Conservation (phyloP, 2,329 filamentous ascomycete species). For the Ceratocystis colombiana region DNA sequence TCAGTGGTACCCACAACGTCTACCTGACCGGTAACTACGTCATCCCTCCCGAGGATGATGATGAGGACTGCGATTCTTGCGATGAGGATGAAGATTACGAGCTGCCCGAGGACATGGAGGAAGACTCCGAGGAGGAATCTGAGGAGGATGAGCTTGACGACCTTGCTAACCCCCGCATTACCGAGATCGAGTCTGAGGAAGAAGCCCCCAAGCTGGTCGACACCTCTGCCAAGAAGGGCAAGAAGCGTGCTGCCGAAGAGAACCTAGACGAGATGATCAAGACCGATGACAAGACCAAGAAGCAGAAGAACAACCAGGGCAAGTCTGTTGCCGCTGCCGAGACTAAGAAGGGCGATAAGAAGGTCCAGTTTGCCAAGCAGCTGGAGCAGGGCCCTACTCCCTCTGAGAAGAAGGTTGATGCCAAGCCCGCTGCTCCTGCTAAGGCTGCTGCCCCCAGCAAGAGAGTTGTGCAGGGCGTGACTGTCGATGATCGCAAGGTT, state of each 20-base stretch:
- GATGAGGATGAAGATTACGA: slow-evolving; percentile 69
- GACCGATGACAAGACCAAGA: slow-evolving; percentile 75
- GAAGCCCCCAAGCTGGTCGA: slow-evolving; percentile 53
- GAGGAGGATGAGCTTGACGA: slow-evolving; percentile 70
- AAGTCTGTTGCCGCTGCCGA: slow-evolving; percentile 59
- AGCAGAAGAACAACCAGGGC: slow-evolving; percentile 96
- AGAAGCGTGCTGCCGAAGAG: slow-evolving; percentile 82
- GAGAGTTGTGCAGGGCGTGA: slow-evolving; percentile 79
- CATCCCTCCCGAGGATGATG: slow-evolving; percentile 53
- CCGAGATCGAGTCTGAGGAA: slow-evolving; percentile 72
- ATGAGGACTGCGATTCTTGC: slow-evolving; percentile 38
- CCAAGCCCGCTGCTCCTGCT: slow-evolving; percentile 27
- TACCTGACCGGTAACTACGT: slow-evolving; percentile 96
- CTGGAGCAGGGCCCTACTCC: slow-evolving; percentile 91
- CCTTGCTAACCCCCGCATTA: slow-evolving; percentile 68
- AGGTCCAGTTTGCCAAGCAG: slow-evolving; percentile 98
- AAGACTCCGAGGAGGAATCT: slow-evolving; percentile 45
- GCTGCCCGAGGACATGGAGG: slow-evolving; percentile 68
- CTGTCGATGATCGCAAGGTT: slow-evolving; percentile 87
- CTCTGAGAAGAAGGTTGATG: slow-evolving; percentile 44
- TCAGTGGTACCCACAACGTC: slow-evolving; percentile 78
- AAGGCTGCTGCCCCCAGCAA: slow-evolving; percentile 47
- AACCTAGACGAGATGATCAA: slow-evolving; percentile 75
- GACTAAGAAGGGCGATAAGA: slow-evolving; percentile 65
- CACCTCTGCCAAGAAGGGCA: slow-evolving; percentile 58